Evolutionary conservation across 2,329 filamentous ascomycete species (phyloP).

Genomic region (Podosphaera xanthii): DNA sequence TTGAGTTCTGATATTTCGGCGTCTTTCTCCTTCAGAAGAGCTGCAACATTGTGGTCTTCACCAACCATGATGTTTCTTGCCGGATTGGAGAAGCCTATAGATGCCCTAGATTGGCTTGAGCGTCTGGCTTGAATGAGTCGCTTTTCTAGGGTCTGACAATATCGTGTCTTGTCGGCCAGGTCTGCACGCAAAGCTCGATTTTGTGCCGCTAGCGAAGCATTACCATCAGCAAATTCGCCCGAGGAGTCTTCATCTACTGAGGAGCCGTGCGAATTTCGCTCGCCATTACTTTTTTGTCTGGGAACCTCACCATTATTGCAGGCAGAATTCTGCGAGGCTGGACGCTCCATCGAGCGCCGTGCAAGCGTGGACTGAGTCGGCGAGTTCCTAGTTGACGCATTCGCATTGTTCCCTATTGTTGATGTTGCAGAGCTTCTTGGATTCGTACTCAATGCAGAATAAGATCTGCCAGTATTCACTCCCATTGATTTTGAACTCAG

Average conservation of each 20-base stretch:
- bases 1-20: conserved; percentile 80
- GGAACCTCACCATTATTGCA: conserved; percentile 15
- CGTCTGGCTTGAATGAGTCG: conserved; percentile 72
- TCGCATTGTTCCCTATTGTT: conserved; percentile 21
- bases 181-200: conserved; percentile 87
- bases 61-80: conserved; percentile 44
- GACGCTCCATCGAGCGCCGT: conserved; percentile 28
- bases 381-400: conserved; percentile 43
- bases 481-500: conserved; percentile 88
- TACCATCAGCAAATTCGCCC: conserved; percentile 71
- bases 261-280: conserved; percentile 13
- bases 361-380: conserved; percentile 37
- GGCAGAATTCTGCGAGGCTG: conserved; percentile 40
- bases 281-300: conserved; percentile 9
- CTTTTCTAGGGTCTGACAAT: conserved; percentile 85
- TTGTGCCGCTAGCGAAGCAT: conserved; percentile 60
- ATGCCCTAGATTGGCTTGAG: conserved; percentile 73
- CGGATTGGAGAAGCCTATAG: conserved; percentile 39
- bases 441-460: conserved; percentile 43
- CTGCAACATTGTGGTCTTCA: conserved; percentile 54
- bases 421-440: conserved; percentile 29
- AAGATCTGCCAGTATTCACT: conserved; percentile 59
- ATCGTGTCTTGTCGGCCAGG: conserved; percentile 86
- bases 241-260: conserved; percentile 41
- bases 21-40: conserved; percentile 68